phyloP scores from a whole-genome alignment of 306 rosid genomes.

The Arachis stenosperma region DNA sequence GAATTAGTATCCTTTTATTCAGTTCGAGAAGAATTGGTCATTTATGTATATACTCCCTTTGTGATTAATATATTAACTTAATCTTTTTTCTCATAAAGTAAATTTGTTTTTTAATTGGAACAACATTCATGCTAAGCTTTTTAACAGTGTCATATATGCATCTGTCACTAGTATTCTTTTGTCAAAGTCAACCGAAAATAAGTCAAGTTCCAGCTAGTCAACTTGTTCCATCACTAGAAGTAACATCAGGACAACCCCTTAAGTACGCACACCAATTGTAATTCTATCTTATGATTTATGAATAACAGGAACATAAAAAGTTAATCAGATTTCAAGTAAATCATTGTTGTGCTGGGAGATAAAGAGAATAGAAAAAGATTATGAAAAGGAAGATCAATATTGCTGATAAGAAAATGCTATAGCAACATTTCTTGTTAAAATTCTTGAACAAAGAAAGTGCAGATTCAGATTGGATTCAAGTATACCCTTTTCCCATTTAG shows the following conservation, averaged over 20 bases:
- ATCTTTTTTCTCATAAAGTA: too few relatives aligned
- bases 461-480: conserved; percentile 36
- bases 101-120: too few relatives aligned
- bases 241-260: neutral
- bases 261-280: neutral
- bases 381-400: conserved; percentile 20
- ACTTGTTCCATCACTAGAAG: conserved; percentile 6
- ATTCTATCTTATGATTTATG: neutral
- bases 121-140: neutral
- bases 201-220: conserved; percentile 17
- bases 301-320: neutral
- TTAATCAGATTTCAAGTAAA: conserved; percentile 12
- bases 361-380: conserved; percentile 5
- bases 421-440: conserved; percentile 36
- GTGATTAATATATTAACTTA: too few relatives aligned
- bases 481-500: conserved; percentile 24
- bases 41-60: too few relatives aligned
- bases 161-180: conserved; percentile 1
- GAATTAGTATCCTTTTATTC: too few relatives aligned
- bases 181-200: neutral
- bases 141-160: too few relatives aligned
- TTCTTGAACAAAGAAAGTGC: conserved; percentile 39
- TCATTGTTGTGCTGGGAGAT: too few relatives aligned
- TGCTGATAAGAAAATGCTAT: conserved; percentile 21
- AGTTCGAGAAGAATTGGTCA: too few relatives aligned